Evolutionary conservation across 345 rosid genomes (phyloP).

Genomic region (Mercurialis annua): DNA sequence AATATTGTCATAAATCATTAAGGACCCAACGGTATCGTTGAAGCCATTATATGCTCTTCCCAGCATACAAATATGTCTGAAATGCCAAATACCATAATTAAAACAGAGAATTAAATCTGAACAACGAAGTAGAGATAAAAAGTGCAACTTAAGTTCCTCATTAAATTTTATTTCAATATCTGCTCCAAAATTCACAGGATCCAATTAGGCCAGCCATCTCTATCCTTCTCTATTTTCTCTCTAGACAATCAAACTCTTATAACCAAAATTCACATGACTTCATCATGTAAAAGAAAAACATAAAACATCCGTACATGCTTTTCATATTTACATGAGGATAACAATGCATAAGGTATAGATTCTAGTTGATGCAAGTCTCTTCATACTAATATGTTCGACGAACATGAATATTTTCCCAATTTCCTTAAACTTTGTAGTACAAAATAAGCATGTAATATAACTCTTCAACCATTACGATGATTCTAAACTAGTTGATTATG

Average conservation of each 20-base stretch:
- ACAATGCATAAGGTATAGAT: too few species aligned
- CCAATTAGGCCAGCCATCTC: not conserved
- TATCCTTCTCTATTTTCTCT: slow-evolving; percentile 1
- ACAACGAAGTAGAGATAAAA: not conserved
- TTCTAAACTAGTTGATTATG: too few species aligned
- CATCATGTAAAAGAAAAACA: too few species aligned
- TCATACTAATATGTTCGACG: too few species aligned
- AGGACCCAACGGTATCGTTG: not conserved
- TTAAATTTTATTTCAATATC: not conserved
- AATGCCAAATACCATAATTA: not conserved
- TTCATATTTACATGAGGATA: too few species aligned
- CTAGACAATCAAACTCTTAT: not conserved
- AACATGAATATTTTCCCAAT: not conserved
- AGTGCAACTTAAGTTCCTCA: not conserved
- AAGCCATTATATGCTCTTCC: not conserved
- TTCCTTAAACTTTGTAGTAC: not conserved
- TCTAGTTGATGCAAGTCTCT: not conserved
- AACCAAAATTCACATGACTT: not conserved
- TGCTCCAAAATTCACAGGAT: not conserved
- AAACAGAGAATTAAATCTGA: not conserved
- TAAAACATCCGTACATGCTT: too few species aligned
- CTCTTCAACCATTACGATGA: not conserved
- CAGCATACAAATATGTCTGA: not conserved
- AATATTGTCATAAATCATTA: not conserved
- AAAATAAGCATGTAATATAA: not conserved